A percentile compares a stretch with the other conserved stretches of the same genome.
Conservation (phyloP, 257 asterid genomes). For the Gentiana macrophylla region DNA sequence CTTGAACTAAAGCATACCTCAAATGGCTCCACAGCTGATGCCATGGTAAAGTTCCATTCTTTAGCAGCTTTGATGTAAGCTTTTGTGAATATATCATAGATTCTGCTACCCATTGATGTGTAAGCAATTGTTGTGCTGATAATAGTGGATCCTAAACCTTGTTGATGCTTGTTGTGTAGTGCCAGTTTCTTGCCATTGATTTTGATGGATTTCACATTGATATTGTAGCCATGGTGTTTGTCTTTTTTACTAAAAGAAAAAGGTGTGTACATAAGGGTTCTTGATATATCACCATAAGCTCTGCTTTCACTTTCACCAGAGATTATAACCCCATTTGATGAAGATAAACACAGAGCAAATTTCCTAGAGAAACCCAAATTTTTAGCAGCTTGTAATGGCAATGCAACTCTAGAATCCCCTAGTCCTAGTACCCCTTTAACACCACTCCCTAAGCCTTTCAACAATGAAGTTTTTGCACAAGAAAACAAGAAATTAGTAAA, state of each 20-base stretch:
- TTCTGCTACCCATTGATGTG: constrained; percentile 44
- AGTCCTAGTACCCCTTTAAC: constrained; percentile 61
- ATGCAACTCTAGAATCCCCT: constrained; percentile 55
- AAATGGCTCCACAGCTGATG: constrained; percentile 50
- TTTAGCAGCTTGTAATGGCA: constrained; percentile 48
- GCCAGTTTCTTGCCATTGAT: constrained; percentile 35
- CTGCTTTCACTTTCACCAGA: constrained; percentile 37
- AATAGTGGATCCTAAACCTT: constrained; percentile 29
- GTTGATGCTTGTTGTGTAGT: constrained; percentile 9
- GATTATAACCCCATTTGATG: constrained; percentile 43
- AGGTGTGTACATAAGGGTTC: constrained; percentile 55
- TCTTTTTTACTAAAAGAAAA: constrained; percentile 19
- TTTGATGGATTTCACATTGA: constrained; percentile 47
- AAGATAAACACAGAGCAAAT: constrained; percentile 52
- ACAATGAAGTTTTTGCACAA: constrained; percentile 34
- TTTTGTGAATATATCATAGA: constrained; percentile 32
- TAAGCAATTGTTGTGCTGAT: constrained; percentile 49
- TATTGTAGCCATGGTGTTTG: constrained; percentile 29
- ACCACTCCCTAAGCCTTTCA: constrained; percentile 43
- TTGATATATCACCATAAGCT: constrained; percentile 28
- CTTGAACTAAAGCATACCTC: constrained; percentile 50
- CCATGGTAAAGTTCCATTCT: constrained; percentile 35
- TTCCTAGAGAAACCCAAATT: constrained; percentile 52
- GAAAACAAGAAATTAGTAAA: constrained; percentile 39
- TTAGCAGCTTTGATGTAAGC: constrained; percentile 38